Base-by-base conservation (phyloP, 495 filamentous ascomycete species). In the Aspergillus olivimuriae region DNA sequence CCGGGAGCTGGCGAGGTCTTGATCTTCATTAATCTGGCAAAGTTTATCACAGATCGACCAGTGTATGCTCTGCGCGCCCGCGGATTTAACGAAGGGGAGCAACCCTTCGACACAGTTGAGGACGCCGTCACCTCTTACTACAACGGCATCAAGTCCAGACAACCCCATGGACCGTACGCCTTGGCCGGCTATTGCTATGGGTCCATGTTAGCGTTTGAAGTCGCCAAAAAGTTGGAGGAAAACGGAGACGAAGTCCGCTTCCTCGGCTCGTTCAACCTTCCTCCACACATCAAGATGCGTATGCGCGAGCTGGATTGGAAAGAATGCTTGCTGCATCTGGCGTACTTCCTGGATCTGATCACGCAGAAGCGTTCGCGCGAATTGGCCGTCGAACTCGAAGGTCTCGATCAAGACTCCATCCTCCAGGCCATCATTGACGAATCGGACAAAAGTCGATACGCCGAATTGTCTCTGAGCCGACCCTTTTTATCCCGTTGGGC, bases 131-230 rank as follows among this genome's bases (percentile, higher is more conserved):
- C 40, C 1, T 69, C 60, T 0, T 83, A 80, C 51, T 45, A 56
- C 28, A 18, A 24, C 1, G 64, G 66, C 4, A 69, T 83, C 47
- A 67, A 66, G 15, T 12, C 34, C 12, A 41, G 41, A 3, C 76
- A 81, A 51, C 76, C 76, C 0, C 15, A 53, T 0, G 78, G 79
- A 2, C 76, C 78, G 0, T 81, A 83, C 46, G 69, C 72, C 3
- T 41, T 83, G 2, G 73, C 72, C 0, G 78, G 79, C 3, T 83
- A 78, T 50, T 72, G 58, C 1, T 76, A 66, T 44, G 79, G 78
- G 6, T 47, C 50, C 0, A 76, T 77, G 58, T 37, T 79, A 6
- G 72, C 75, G 1, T 83, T 80, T 24, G 79, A 81, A 44, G 48
- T 73, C 2, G 52, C 63, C 14, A 81, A 80, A 50, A 9, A 49